Evolutionary conservation across 2,329 filamentous ascomycete species (phyloP), one percentile per base, ranked within the genome.

Genomic region (Cladosporium halotolerans): DNA sequence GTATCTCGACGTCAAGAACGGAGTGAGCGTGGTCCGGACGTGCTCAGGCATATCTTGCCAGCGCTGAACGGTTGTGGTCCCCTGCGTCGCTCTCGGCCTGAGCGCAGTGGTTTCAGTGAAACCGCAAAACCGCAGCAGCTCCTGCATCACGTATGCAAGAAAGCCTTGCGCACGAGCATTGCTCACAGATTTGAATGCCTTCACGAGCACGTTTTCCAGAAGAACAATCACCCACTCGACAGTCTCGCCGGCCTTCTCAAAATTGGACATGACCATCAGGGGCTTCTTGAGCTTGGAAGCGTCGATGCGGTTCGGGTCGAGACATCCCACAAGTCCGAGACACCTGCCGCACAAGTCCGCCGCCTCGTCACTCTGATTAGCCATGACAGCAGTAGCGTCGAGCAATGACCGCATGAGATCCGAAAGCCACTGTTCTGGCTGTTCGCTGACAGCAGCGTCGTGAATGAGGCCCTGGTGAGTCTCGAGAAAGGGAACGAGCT

Each of bases 61-160:
- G 66, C 88, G 86, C 52, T 80, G 76, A 63, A 85, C 87, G 23
- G 85, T 79, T 3, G 80, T 76, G 45, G 79, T 79, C 9, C 77
- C 76, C 28, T 83, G 79, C 16, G 77, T 74, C 45, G 76, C 73
- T 36, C 79, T 75, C 38, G 77, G 74, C 42, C 77, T 73, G 14
- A 77, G 68, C 31, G 73, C 72, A 38, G 77, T 72, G 16, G 76
- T 81, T 9, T 79, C 74, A 55, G 78, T 83, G 63, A 96, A 84
- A 28, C 86, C 84, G 63, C 87, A 89, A 60, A 85, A 83, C 42
- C 85, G 84, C 3, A 97, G 78, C 39, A 97, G 78, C 63, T 95
- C 86, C 69, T 99, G 93, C 84, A 99, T 96, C 2, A 86, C 88
- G 70, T 88, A 99, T 1, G 92, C 92, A 14, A 99, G 77, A 66